phyloP scores from a whole-genome alignment of 2,329 filamentous ascomycete species.

The Penicillium sp. region DNA sequence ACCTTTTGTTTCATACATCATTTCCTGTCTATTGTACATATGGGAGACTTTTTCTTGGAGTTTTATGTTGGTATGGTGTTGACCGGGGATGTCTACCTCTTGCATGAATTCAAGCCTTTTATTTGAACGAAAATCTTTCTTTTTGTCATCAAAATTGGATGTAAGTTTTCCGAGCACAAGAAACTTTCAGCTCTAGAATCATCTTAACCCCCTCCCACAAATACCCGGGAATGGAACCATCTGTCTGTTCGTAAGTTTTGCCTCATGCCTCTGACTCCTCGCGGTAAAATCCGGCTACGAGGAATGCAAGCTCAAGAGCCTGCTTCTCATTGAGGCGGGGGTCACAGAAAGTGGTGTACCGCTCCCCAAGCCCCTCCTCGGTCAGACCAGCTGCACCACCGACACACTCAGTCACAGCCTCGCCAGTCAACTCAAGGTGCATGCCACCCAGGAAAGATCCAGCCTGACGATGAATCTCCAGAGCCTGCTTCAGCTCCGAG shows the following conservation, averaged over 20 bases:
- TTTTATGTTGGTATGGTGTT: conserved; percentile 6
- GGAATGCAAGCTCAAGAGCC: conserved; percentile 89
- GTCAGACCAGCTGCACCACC: conserved; percentile 84
- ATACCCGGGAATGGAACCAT: neutral
- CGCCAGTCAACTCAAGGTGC: conserved; percentile 92
- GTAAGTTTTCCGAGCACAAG: neutral
- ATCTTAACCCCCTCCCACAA: neutral
- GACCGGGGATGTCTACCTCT: neutral
- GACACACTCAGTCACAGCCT: conserved; percentile 94
- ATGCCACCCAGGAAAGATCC: conserved; percentile 89
- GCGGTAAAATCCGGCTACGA: conserved; percentile 82
- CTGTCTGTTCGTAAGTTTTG: neutral
- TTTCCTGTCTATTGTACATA: conserved; percentile 25
- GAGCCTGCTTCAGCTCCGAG: conserved; percentile 78
- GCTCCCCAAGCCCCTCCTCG: conserved; percentile 84
- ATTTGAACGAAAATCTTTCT: neutral
- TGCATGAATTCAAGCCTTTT: neutral
- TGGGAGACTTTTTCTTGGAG: conserved; percentile 16
- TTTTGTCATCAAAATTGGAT: neutral
- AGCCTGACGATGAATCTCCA: conserved; percentile 80
- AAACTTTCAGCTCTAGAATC: neutral
- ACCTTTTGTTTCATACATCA: conserved; percentile 15
- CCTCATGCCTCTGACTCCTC: conserved; percentile 44
- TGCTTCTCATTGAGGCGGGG: conserved; percentile 97
- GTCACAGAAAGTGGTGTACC: conserved; percentile 97